Percentiles rank a stretch among this genome's conserved stretches.
Conservation (phyloP, 78 protist species). For the Creolimax fragrantissima region DNA sequence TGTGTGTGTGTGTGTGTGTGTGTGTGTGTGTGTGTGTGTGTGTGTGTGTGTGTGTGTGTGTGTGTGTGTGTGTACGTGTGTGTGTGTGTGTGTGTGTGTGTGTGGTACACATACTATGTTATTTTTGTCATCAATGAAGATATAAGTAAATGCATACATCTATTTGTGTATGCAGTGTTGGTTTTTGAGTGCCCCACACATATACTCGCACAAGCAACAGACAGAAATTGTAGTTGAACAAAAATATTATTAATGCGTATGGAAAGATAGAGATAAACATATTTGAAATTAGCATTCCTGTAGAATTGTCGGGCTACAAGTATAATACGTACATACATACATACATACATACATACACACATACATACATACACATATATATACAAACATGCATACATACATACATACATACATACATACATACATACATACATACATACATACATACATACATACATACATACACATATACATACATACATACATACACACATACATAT, state of each 20-base stretch:
- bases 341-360: background rate
- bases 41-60: background rate
- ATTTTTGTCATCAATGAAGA: background rate
- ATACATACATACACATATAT: background rate
- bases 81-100: background rate
- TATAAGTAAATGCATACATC: background rate
- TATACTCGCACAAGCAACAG: too few relatives aligned
- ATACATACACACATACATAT: background rate
- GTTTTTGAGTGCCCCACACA: too few relatives aligned
- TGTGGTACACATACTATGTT: background rate
- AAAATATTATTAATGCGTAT: background rate
- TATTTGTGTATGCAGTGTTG: background rate
- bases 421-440: background rate
- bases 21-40: background rate
- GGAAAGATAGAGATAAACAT: background rate
- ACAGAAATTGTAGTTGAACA: too few relatives aligned
- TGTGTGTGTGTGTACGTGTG: background rate
- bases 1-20: background rate
- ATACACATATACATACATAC: background rate
- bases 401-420: background rate
- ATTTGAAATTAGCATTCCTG: background rate
- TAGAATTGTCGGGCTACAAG: background rate
- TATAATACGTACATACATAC: background rate
- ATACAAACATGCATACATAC: background rate
- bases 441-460: background rate